Conservation (phyloP, 805 yeast genomes). For the Suhomyces sp. region DNA sequence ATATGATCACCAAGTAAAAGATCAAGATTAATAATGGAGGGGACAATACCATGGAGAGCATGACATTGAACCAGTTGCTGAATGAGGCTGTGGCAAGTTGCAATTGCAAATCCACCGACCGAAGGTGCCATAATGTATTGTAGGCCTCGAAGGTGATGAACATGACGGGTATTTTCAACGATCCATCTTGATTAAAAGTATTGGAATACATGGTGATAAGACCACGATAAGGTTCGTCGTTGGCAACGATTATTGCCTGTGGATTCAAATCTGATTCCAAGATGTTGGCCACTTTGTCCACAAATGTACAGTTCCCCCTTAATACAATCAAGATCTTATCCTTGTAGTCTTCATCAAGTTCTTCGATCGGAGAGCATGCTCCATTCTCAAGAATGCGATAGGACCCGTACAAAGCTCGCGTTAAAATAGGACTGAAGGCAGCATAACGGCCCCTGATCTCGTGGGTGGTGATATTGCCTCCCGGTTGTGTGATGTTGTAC, state of each 20-base stretch:
- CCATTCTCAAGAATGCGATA: conserved; percentile 26
- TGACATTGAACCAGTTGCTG: conserved; percentile 38
- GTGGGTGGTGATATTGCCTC: conserved; percentile 14
- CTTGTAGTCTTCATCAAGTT: conserved; percentile 15
- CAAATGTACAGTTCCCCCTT: conserved; percentile 41
- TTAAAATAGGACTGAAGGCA: conserved; percentile 39
- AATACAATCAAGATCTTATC: conserved; percentile 30
- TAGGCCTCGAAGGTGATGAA: conserved; percentile 50
- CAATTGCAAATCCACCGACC: conserved; percentile 12
- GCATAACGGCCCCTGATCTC: conserved; percentile 38
- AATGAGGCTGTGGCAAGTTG: conserved; percentile 32
- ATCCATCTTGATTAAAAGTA: conserved; percentile 39
- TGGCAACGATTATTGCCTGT: conserved; percentile 54
- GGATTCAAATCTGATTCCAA: conserved; percentile 38
- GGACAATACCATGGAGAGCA: conserved; percentile 42
- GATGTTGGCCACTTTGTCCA: conserved; percentile 48
- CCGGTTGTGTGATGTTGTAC: conserved; percentile 23
- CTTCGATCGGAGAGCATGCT: conserved; percentile 26
- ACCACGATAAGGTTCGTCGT: conserved; percentile 46
- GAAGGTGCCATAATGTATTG: conserved; percentile 10
- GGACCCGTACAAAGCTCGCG: conserved; percentile 20
- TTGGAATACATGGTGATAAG: conserved; percentile 56
- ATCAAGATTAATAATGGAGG: conserved; percentile 41
- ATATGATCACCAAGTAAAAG: conserved; percentile 32
- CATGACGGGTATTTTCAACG: conserved; percentile 47